phyloP scores from a whole-genome alignment of 805 yeast genomes.

The Saccharomyces eubayanus region DNA sequence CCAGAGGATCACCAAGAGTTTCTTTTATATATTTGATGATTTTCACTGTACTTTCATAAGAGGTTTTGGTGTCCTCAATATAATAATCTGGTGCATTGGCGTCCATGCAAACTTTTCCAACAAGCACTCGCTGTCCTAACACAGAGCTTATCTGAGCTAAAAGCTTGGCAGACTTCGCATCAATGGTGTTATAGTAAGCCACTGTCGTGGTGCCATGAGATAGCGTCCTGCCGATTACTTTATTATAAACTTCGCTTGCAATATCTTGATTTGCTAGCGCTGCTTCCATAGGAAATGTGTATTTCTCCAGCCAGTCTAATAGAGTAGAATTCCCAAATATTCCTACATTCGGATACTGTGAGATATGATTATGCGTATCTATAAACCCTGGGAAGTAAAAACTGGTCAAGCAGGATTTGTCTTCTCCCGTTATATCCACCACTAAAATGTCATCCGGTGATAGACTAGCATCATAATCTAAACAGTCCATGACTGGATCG shows the following conservation, averaged over 20 bases:
- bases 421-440: conserved; percentile 17
- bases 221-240: conserved; percentile 63
- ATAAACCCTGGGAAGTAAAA: conserved; percentile 80
- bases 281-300: conserved; percentile 85
- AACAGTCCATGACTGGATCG: conserved; percentile 27
- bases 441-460: conserved; percentile 16
- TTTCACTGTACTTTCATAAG: conserved; percentile 44
- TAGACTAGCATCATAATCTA: conserved; percentile 11
- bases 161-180: conserved; percentile 62
- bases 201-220: conserved; percentile 85
- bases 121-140: conserved; percentile 76
- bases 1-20: conserved; percentile 45
- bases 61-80: conserved; percentile 47
- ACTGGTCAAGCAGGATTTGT: not conserved
- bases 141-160: conserved; percentile 63
- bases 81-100: conserved; percentile 68
- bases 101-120: conserved; percentile 95
- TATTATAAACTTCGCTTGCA: conserved; percentile 57
- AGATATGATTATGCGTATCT: conserved; percentile 79
- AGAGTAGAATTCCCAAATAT: conserved; percentile 79
- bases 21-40: conserved; percentile 49
- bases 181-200: conserved; percentile 84
- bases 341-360: conserved; percentile 75
- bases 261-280: conserved; percentile 44
- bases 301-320: conserved; percentile 78